Evolutionary conservation across 75 land plant genomes (phyloP).

Genomic region (Pseudotsuga menziesii): DNA sequence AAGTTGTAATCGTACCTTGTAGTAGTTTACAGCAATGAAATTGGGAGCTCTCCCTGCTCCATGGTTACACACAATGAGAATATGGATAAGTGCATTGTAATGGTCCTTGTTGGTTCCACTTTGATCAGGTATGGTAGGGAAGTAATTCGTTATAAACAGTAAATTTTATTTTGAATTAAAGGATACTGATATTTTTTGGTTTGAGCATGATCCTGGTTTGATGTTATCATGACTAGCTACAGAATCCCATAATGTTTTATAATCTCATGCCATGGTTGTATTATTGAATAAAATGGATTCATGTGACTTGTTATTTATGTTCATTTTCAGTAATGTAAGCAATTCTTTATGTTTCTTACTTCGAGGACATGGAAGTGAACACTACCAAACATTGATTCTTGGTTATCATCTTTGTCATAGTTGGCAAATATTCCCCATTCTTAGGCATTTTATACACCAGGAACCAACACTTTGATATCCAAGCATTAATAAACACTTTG

Average conservation of each 20-base stretch:
- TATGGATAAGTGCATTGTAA: slow-evolving; percentile 42
- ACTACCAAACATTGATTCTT: slow-evolving; percentile 61
- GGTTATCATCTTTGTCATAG: slow-evolving; percentile 59
- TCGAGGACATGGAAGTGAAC: slow-evolving; percentile 62
- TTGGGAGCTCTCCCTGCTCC: slow-evolving; percentile 83
- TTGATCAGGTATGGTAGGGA: slow-evolving; percentile 61
- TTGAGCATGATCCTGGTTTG: slow-evolving; percentile 36
- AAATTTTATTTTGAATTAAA: slow-evolving; percentile 44
- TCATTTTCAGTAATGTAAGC: slow-evolving; percentile 83
- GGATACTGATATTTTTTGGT: slow-evolving; percentile 28
- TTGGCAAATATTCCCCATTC: slow-evolving; percentile 74
- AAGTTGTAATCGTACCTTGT: slow-evolving; percentile 52
- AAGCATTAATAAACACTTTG: slow-evolving; percentile 54
- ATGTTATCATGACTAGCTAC: slow-evolving; percentile 73
- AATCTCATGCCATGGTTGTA: neutral
- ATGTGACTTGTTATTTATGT: slow-evolving; percentile 20
- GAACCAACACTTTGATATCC: too few species aligned
- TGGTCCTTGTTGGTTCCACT: slow-evolving; percentile 63
- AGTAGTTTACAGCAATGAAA: slow-evolving; percentile 77
- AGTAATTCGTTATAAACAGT: slow-evolving; percentile 66
- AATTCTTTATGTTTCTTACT: slow-evolving; percentile 73
- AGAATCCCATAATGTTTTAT: neutral
- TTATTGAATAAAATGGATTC: too few species aligned
- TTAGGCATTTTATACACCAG: slow-evolving; percentile 71
- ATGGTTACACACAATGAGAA: slow-evolving; percentile 64